Conservation (phyloP, 257 asterid genomes). For the Gentiana straminea region DNA sequence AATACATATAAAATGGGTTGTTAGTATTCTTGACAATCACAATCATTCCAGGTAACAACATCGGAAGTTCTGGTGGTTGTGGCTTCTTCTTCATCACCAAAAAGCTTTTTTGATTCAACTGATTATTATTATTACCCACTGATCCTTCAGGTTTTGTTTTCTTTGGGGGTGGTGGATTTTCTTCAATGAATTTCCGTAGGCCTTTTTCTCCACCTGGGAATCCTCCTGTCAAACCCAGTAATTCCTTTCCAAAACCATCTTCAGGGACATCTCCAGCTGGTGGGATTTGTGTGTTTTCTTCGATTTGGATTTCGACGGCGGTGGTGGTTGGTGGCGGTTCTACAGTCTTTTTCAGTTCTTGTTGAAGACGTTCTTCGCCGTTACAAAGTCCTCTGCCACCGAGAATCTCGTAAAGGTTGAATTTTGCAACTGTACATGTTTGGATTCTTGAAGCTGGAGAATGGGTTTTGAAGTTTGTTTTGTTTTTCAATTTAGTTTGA, state of each 20-base stretch:
- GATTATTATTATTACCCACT: slow-evolving; percentile 9
- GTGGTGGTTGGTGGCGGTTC: slow-evolving; percentile 18
- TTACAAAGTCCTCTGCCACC: slow-evolving; percentile 80
- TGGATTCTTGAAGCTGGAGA: slow-evolving; percentile 18
- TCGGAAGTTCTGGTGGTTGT: slow-evolving; percentile 64
- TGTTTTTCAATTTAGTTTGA: slow-evolving; percentile 27
- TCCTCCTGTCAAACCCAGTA: slow-evolving; percentile 75
- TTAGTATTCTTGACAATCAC: slow-evolving; percentile 66
- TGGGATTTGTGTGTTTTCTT: slow-evolving; percentile 9
- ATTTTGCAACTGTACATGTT: slow-evolving; percentile 39
- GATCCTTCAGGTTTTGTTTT: slow-evolving; percentile 1
- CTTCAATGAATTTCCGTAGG: slow-evolving; percentile 45
- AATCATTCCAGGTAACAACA: slow-evolving; percentile 79
- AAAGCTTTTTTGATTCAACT: slow-evolving; percentile 23
- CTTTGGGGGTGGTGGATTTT: slow-evolving; percentile 59
- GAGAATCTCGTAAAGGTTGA: slow-evolving; percentile 63
- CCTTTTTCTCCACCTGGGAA: slow-evolving; percentile 91
- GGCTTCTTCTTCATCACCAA: slow-evolving; percentile 48
- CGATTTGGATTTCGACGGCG: slow-evolving; percentile 6
- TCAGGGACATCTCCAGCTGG: slow-evolving; percentile 20
- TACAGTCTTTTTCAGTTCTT: slow-evolving; percentile 41
- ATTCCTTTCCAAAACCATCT: slow-evolving; percentile 70
- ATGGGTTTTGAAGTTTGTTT: slow-evolving; percentile 14
- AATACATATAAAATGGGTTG: slow-evolving; percentile 65
- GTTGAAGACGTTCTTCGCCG: slow-evolving; percentile 57